Percentiles rank a stretch among this genome's conserved stretches.
Conservation (phyloP, 2,329 filamentous ascomycete species). For the Gliomastix tumulicola region DNA sequence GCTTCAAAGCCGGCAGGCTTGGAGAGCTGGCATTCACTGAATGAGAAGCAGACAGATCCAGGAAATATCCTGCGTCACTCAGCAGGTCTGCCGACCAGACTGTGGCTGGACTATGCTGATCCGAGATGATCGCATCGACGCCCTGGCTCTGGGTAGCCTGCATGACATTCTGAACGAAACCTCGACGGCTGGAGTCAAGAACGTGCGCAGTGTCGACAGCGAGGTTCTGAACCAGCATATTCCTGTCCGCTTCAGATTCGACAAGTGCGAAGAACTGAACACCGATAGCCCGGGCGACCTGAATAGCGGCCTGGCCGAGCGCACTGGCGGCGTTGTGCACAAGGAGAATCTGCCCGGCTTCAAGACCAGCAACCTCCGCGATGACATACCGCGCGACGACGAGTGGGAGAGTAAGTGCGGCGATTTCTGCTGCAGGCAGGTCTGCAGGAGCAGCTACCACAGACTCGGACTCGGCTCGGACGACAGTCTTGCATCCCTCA, state of each 20-base stretch:
- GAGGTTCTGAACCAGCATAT: conserved; percentile 1
- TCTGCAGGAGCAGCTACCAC: too few species aligned
- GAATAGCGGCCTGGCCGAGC: conserved; percentile 9
- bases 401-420: not conserved
- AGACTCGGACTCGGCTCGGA: too few species aligned
- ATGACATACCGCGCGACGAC: conserved; percentile 5
- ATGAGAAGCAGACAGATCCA: not conserved
- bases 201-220: conserved; percentile 2
- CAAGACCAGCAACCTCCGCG: conserved; percentile 9
- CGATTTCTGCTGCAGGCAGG: too few species aligned
- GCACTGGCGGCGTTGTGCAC: conserved; percentile 10
- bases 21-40: too few species aligned
- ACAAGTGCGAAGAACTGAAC: conserved; percentile 8
- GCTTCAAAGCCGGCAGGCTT: not conserved
- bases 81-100: not conserved
- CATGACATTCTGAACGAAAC: too few species aligned
- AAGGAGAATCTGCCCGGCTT: conserved; percentile 9
- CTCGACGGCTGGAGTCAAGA: too few species aligned
- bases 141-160: conserved; percentile 1
- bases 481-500: too few species aligned
- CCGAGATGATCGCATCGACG: not conserved
- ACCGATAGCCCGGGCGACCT: conserved; percentile 8
- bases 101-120: not conserved
- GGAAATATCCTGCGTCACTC: not conserved
- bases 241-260: conserved; percentile 1